Base-by-base conservation (phyloP, 306 rosid species). In the Pyrus bretschneideri region DNA sequence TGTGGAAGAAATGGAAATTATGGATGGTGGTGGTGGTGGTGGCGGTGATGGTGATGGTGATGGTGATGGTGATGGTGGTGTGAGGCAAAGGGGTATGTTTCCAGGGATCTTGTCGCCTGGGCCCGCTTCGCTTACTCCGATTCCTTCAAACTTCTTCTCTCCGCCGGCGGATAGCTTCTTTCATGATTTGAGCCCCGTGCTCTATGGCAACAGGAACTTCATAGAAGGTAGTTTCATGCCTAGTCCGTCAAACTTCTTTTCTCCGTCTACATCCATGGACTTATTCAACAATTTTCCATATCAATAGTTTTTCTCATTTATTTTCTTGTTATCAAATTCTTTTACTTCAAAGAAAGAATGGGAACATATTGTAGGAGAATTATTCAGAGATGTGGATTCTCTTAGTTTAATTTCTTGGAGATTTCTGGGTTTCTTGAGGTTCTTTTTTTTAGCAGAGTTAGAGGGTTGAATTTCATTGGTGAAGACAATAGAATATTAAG, bases 101-200 rank as follows among this genome's bases (percentile, higher is more conserved):
- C 89, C 84, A 1, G 98, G 98, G 82, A 89, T 90, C 51, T 85
- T 94, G 84, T 90, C 98, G 3, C 97, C 98, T 2, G 93, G 88
- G 1, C 95, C 96, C 18, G 81, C 85, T 70, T 81, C 89, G 4
- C 87, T 91, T 1, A 85, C 88, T 21, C 93, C 90, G n/a, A 83
- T 93, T 65, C 85, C 92, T 0, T 25, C 96, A 0, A 88, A 74
- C 76, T 89, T 88, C 69, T 89, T 91, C 87, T 83, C 89, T 14
- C 86, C 87, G 0, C 74, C 82, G 5, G 73, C 88, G 0, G 98
- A 91, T 81, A 70, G 78, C 73, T 86, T 90, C 74, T 83, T 90
- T 59, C 94, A 90, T 59, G 96, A 87, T 72, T 78, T 93, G 76
- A 93, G 97, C 61, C 96, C 98, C 4, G 77, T 75, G 46, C 78